Percentiles rank a stretch among this genome's conserved stretches.
Evolutionary conservation across 2,329 filamentous ascomycete genomes (phyloP).

Genomic region (Fonsecaea monophora): DNA sequence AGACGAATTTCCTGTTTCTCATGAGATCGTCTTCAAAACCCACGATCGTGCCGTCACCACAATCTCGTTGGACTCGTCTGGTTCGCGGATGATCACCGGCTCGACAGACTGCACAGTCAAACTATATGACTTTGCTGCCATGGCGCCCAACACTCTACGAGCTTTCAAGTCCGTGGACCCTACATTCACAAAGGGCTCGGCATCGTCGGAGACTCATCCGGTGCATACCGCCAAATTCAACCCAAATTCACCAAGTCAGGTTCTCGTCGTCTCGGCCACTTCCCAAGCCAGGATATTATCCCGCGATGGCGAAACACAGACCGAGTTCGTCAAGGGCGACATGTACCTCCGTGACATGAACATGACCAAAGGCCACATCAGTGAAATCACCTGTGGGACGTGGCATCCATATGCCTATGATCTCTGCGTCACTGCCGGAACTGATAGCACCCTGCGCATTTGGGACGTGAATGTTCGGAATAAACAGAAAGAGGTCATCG

Average conservation of each 20-base stretch:
- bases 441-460: slow-evolving; percentile 92
- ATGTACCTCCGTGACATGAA: slow-evolving; percentile 98
- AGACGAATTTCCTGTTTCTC: slow-evolving; percentile 89
- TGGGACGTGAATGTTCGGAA: slow-evolving; percentile 95
- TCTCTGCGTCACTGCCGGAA: slow-evolving; percentile 85
- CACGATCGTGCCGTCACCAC: slow-evolving; percentile 88
- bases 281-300: slow-evolving; percentile 89
- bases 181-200: slow-evolving; percentile 73
- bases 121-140: slow-evolving; percentile 91
- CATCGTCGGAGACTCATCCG: slow-evolving; percentile 81
- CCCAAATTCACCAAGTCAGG: slow-evolving; percentile 75
- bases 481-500: slow-evolving; percentile 89
- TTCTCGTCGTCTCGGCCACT: slow-evolving; percentile 87
- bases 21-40: slow-evolving; percentile 90
- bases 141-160: slow-evolving; percentile 92
- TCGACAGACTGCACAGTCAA: slow-evolving; percentile 92
- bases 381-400: slow-evolving; percentile 84
- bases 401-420: slow-evolving; percentile 92
- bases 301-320: slow-evolving; percentile 83
- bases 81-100: slow-evolving; percentile 83
- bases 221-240: slow-evolving; percentile 89
- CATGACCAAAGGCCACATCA: slow-evolving; percentile 95
- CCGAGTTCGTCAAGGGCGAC: slow-evolving; percentile 94
- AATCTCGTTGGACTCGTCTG: slow-evolving; percentile 81
- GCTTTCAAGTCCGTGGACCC: slow-evolving; percentile 94